These are phyloP conservation scores for Diddensiella caesifluorescens DNA, from an alignment of 805 yeast genomes.

Conservation along the genomic window DNA sequence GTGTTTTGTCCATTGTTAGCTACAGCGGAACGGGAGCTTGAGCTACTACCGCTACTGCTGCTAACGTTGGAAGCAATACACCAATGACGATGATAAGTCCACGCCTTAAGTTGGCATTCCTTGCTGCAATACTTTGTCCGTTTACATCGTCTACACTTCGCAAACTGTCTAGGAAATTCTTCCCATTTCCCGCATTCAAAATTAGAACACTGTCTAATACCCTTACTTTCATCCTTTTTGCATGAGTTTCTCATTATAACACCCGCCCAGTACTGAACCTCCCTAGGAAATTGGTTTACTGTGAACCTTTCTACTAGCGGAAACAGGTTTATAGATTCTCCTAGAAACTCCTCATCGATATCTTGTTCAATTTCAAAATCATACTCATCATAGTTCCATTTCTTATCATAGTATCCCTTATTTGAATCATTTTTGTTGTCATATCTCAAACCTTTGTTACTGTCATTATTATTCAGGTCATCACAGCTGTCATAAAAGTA, in stretches of 20 bases:
- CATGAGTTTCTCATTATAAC: constrained; percentile 97
- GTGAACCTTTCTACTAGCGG: constrained; percentile 92
- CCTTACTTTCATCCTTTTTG: constrained; percentile 77
- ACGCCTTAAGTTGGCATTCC: constrained; percentile 84
- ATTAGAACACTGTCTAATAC: constrained; percentile 90
- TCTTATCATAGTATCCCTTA: neutral
- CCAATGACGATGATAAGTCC: constrained; percentile 95
- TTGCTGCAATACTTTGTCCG: constrained; percentile 92
- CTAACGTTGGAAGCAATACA: constrained; percentile 37
- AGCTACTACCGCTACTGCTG: constrained; percentile 12
- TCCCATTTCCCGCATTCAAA: constrained; percentile 96
- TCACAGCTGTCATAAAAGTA: constrained; percentile 11
- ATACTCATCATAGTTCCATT: constrained; percentile 28
- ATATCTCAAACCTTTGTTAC: neutral
- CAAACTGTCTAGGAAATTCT: constrained; percentile 80
- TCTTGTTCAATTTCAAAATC: constrained; percentile 32
- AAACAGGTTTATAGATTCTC: constrained; percentile 56
- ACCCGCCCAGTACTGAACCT: constrained; percentile 93
- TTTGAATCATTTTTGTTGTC: neutral
- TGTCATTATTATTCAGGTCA: constrained; percentile 3
- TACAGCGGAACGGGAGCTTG: constrained; percentile 3
- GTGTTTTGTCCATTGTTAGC: neutral
- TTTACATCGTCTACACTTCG: constrained; percentile 90
- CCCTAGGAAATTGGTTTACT: constrained; percentile 59
- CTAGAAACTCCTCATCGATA: constrained; percentile 42